Evolutionary conservation across 2,329 filamentous ascomycete species (phyloP), one percentile per base, ranked within the genome.

Genomic region (Hawksworthiomyces lignivorus): DNA sequence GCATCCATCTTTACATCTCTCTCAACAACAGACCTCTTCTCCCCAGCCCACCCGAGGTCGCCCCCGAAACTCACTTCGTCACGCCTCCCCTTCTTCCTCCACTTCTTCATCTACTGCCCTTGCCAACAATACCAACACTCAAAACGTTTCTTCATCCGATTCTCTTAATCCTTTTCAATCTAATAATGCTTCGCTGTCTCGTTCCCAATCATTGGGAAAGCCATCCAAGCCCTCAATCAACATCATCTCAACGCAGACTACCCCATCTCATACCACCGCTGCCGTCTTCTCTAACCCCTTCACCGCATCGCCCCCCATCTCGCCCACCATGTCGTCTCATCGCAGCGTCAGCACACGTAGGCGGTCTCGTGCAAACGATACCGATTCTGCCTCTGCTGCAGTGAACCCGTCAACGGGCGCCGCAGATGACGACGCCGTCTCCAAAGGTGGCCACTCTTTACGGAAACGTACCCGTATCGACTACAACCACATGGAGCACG

Each of bases 361-460:
- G 47, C 63, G 70, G 22, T 64, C 62, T 38, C 64, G 64, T 37
- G 65, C 62, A 41, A 64, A 67, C 52, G 67, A 69, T 35, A 48
- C 52, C n/a, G 60, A 60, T 3, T 31, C 39, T 52, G 54, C 29
- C 54, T 61, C 35, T n/a, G 24, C 44, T n/a, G 27, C 27, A 27
- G 59, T 21, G 62, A 63, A 20, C 66, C 69, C 34, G 70, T 72
- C 19, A 15, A 30, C 19, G 7, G 30, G 18, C 7, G 41, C 38
- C 14, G 29, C 59, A 12, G 63, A 65, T n/a, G 68, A 69, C 33
- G 70, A 73, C 18, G 61, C 64, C 28, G 62, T 68, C 48, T 68
- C 65, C 45, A 75, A 78, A 55, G 74, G 75, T 39, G 73, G 75
- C 36, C 75, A 77, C 58, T 75, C 73, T 26, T 65, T 79, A 22